A percentile compares a stretch with the other conserved stretches of the same genome.
These are phyloP conservation scores for Cytidiella melzeri DNA, from an alignment of 768 basidiomycete species.

Conservation along the genomic window DNA sequence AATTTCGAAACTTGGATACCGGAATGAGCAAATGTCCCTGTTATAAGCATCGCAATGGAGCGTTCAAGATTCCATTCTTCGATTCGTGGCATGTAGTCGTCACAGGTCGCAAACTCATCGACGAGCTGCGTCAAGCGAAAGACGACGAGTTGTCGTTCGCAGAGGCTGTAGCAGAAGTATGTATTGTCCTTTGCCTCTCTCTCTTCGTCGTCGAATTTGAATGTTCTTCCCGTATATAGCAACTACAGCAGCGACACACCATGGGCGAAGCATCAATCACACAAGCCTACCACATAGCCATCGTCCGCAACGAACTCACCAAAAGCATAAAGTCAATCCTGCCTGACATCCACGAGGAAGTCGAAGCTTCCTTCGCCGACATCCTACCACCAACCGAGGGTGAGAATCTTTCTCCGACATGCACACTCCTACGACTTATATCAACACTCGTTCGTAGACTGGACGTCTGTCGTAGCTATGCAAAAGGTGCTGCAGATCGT, in stretches of 20 bases:
- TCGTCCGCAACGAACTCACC: constrained; percentile 7
- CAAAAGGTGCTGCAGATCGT: constrained; percentile 27
- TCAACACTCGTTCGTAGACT: constrained; percentile 2
- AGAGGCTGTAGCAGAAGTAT: constrained; percentile 37
- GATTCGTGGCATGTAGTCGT: constrained; percentile 43
- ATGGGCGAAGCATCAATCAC: not conserved
- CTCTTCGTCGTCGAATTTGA: not conserved
- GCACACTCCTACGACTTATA: not conserved
- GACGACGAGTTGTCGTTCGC: constrained; percentile 39
- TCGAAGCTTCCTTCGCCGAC: constrained; percentile 10
- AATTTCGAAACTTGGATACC: no score
- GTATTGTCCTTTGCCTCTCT: not conserved
- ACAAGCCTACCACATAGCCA: constrained; percentile 5
- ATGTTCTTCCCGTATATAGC: not conserved
- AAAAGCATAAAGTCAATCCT: constrained; percentile 9
- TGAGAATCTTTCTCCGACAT: not conserved
- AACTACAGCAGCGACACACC: constrained; percentile 2
- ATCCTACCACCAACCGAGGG: constrained; percentile 15
- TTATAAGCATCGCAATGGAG: constrained; percentile 8
- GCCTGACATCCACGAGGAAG: constrained; percentile 18
- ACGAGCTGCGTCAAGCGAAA: constrained; percentile 43
- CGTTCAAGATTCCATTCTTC: constrained; percentile 39
- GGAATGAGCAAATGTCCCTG: not conserved
- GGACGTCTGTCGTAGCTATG: constrained; percentile 3
- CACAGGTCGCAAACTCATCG: constrained; percentile 35